Conservation (phyloP, 139 green algal species). For the Chlorella sp. region DNA sequence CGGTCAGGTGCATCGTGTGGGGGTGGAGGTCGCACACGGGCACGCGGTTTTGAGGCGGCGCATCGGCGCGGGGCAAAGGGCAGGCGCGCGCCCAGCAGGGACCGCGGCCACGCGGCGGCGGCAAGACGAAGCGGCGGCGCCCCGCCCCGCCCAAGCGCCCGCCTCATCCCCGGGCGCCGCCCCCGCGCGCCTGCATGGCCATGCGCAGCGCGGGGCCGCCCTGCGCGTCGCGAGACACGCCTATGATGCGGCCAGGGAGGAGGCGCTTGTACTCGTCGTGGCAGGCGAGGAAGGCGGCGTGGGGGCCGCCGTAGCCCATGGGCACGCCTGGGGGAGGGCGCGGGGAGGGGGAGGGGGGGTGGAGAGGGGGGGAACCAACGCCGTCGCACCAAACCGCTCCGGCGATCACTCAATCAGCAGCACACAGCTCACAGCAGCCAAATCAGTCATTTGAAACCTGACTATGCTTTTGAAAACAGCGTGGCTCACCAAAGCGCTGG, state of each 20-base stretch:
- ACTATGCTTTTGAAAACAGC: too few species aligned
- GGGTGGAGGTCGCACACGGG: too few species aligned
- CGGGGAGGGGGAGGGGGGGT: conserved; percentile 7
- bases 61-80: too few species aligned
- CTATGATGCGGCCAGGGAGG: conserved; percentile 98
- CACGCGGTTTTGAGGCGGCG: too few species aligned
- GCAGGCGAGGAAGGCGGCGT: conserved; percentile 97
- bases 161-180: too few species aligned
- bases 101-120: too few species aligned
- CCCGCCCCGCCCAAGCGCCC: too few species aligned
- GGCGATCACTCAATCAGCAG: background rate
- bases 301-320: conserved; percentile 98
- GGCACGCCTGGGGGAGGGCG: conserved; percentile 96
- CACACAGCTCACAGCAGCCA: background rate
- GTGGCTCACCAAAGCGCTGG: conserved; percentile 93
- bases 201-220: conserved; percentile 94
- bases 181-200: conserved; percentile 79
- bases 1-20: too few species aligned
- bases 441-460: conserved; percentile 57
- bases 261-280: conserved; percentile 91
- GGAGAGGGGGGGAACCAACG: too few species aligned
- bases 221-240: conserved; percentile 85
- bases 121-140: too few species aligned
- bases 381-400: background rate
- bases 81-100: too few species aligned